Base-by-base conservation (phyloP, 1,139 yeast genomes). In the Taphrina wiesneri region DNA sequence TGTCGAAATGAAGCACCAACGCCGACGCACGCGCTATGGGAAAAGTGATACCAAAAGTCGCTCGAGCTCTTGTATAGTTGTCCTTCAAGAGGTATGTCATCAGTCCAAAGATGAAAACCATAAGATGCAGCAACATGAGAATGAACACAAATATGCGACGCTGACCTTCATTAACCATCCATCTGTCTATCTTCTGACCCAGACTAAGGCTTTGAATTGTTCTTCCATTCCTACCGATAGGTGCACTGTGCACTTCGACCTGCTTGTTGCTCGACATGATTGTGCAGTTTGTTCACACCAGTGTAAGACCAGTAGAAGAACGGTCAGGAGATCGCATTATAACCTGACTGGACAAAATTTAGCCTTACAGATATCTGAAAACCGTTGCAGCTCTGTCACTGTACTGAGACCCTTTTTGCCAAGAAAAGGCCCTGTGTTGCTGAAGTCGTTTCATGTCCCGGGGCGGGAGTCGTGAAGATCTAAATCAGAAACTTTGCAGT, bases 81-180 rank as follows among this genome's bases (percentile, higher is more conserved):
- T 63, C 66, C 45, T 56, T 56, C 45, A 63, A 5, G 13, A 30
- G 36, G 26, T 19, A 56, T n/a, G 25, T 47, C 26, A 56, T 11
- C 23, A 49, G 11, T 17, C 63, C 54, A 32, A 63, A 56, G 43
- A 43, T 32, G 39, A 63, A 63, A 46, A 63, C 63, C 56, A 63
- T 46, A 21, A 49, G 45, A 56, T 63, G 66, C 15, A 47, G 43
- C 47, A 51, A 17, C 19, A 60, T 28, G 43, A 63, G 54, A 28
- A 63, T 19, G 26, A 34, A 32, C 25, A 36, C 39, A 36, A 56
- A 47, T 17, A 53, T 28, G 25, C 60, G 65, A 6, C 53, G 54
- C 17, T 34, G 52, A 19, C 65, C 66, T 21, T 63, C 66, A 41
- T 63, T 63, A 25, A 63, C 62, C 66, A 63, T 63, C 66, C 66